Evolutionary conservation across 176 grass and related monocot species (phyloP).

Genomic region (Bonia amplexicaulis): DNA sequence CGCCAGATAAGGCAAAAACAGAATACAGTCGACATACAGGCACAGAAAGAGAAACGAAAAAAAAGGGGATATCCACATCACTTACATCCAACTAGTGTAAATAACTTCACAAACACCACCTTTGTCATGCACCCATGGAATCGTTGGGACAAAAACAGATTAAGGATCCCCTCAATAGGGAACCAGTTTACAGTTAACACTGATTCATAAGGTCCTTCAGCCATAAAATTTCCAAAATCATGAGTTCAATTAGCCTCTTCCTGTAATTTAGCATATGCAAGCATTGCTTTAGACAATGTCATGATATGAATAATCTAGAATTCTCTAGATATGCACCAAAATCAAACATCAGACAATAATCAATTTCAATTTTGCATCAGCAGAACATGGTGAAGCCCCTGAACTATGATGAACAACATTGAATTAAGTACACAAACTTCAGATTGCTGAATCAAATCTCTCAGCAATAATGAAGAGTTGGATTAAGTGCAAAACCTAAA

Average conservation of each 20-base stretch:
- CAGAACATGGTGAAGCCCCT: neutral
- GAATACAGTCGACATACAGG: neutral
- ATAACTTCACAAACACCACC: neutral
- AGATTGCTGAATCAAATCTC: neutral
- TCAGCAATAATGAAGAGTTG: neutral
- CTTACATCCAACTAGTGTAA: neutral
- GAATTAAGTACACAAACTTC: neutral
- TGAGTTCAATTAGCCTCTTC: neutral
- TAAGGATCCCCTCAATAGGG: neutral
- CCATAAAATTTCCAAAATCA: neutral
- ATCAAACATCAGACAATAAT: neutral
- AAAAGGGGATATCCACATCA: neutral
- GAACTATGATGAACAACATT: slow-evolving; percentile 1
- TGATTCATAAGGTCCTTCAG: neutral
- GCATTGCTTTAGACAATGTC: neutral
- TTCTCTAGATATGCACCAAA: neutral
- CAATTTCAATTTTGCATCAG: neutral
- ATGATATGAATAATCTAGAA: neutral
- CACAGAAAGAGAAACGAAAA: neutral
- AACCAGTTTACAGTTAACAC: neutral
- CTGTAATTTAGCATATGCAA: neutral
- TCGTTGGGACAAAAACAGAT: neutral
- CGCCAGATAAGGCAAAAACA: neutral
- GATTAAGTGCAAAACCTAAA: neutral
- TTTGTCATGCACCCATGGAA: neutral